Percentiles rank a stretch among this genome's conserved stretches.
Conservation (phyloP, 768 basidiomycete species). For the Postia placenta region DNA sequence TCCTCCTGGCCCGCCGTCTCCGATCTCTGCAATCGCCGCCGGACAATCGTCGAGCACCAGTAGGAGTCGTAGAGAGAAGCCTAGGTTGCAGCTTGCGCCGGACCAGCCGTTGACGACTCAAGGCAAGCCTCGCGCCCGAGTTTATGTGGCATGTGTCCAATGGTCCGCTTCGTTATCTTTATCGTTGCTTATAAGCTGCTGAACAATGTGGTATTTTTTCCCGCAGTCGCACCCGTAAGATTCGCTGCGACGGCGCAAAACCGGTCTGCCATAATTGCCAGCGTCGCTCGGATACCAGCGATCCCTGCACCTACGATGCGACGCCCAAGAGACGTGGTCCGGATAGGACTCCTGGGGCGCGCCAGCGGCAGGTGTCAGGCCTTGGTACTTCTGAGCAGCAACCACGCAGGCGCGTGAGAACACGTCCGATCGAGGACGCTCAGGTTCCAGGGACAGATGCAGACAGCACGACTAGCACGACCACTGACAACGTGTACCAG, state of each 20-base stretch:
- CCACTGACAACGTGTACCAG: too few relatives aligned
- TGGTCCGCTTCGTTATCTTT: slow-evolving; percentile 39
- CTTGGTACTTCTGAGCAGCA: slow-evolving; percentile 30
- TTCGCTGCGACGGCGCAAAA: slow-evolving; percentile 77
- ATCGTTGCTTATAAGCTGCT: neutral
- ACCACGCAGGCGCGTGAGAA: slow-evolving; percentile 16
- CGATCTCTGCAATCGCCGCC: too few relatives aligned
- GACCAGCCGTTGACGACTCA: slow-evolving; percentile 79
- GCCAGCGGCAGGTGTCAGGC: slow-evolving; percentile 49
- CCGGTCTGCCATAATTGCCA: slow-evolving; percentile 71
- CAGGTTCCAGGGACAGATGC: neutral
- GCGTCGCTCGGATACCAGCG: slow-evolving; percentile 33
- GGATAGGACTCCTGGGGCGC: slow-evolving; percentile 73
- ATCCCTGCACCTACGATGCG: slow-evolving; percentile 60
- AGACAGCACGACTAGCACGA: too few relatives aligned
- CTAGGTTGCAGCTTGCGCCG: slow-evolving; percentile 60
- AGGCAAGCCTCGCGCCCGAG: slow-evolving; percentile 68
- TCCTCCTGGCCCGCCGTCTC: neutral
- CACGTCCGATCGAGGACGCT: neutral
- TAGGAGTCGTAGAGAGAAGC: slow-evolving; percentile 29
- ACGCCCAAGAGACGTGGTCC: slow-evolving; percentile 76
- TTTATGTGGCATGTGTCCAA: slow-evolving; percentile 75
- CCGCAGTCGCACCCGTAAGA: slow-evolving; percentile 66
- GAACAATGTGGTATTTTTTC: too few relatives aligned
- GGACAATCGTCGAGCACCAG: slow-evolving; percentile 1